Evolutionary conservation across 1,139 yeast species (phyloP), one percentile per base, ranked within the genome.

Genomic region (Magnusiomyces magnusii): DNA sequence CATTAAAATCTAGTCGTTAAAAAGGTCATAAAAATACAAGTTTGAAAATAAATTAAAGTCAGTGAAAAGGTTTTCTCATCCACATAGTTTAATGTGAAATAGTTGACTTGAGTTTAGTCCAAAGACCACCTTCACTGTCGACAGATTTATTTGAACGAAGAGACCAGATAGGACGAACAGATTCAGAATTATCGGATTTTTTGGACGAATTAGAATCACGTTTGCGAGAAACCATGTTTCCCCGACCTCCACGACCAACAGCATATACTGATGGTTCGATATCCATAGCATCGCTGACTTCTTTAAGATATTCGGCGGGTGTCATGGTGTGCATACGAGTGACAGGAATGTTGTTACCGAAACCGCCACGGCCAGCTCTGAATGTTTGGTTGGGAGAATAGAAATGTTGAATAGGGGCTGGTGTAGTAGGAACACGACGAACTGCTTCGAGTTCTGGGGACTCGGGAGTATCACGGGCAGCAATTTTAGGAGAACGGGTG

Each of bases 301-400:
- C 75, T 53, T 66, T 57, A 19, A 73, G 66, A 58, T 72, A 71
- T 63, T 73, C 73, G 39, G 66, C 64, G 1, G 75, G 74, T 1
- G 75, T 63, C 65, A 65, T 61, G 17, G 71, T 63, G 36, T 68
- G 65, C 67, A 70, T 66, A 44, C 68, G 61, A 21, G 68, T 62
- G 19, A 73, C 71, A 10, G 73, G 68, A 39, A 70, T 65, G 44
- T 65, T 66, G 67, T 73, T 73, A 21, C 76, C 76, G 51, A 65
- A 71, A 47, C 76, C 76, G 23, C 76, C 76, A 41, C 76, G 68
- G 41, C 76, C 76, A 15, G 74, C 68, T 28, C 69, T 66, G 64
- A 72, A 71, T 23, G 67, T 66, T 60, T 73, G 72, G 27, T 61
- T 59, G n/a, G 76, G 76, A 10, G 74, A 70, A 2, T 69, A 62